phyloP scores from a whole-genome alignment of 2,329 filamentous ascomycete genomes.

The Fusarium armeniacum region DNA sequence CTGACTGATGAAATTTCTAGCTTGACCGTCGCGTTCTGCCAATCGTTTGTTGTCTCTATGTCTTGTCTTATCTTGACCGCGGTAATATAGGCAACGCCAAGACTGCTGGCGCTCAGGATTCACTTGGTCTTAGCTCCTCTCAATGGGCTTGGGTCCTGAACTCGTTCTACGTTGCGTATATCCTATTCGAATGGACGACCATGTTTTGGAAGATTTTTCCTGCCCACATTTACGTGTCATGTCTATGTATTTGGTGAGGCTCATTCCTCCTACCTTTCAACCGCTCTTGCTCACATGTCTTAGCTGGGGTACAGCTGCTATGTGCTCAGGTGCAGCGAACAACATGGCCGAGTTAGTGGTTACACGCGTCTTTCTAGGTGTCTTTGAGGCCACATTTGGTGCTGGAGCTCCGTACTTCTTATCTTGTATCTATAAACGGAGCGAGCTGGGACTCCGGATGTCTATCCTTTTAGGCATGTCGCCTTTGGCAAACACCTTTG shows the following conservation, averaged over 20 bases:
- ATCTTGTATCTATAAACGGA: conserved; percentile 25
- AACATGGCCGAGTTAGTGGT: conserved; percentile 28
- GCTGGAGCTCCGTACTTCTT: conserved; percentile 41
- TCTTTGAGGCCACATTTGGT: conserved; percentile 42
- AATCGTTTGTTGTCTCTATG: conserved; percentile 40
- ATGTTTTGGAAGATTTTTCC: conserved; percentile 44
- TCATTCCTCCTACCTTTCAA: fast-evolving
- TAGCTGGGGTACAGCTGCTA: conserved; percentile 42
- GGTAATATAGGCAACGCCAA: conserved; percentile 47
- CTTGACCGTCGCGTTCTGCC: conserved; percentile 39
- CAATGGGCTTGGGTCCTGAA: conserved; percentile 46
- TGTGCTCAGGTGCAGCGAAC: conserved; percentile 29
- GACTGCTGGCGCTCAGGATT: conserved; percentile 35
- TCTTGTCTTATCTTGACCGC: conserved; percentile 41
- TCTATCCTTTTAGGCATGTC: conserved; percentile 37
- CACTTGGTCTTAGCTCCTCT: conserved; percentile 10
- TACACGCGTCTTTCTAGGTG: conserved; percentile 17
- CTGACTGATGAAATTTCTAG: background rate
- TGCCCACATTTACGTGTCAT: conserved; percentile 29
- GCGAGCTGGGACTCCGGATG: conserved; percentile 30
- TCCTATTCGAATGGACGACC: conserved; percentile 41
- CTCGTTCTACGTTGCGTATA: conserved; percentile 41
- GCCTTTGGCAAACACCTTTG: conserved; percentile 32
- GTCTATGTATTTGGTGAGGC: conserved; percentile 33
- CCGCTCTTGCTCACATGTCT: fast-evolving